Conservation (phyloP, 768 basidiomycete species). For the Hypsizygus marmoreus region DNA sequence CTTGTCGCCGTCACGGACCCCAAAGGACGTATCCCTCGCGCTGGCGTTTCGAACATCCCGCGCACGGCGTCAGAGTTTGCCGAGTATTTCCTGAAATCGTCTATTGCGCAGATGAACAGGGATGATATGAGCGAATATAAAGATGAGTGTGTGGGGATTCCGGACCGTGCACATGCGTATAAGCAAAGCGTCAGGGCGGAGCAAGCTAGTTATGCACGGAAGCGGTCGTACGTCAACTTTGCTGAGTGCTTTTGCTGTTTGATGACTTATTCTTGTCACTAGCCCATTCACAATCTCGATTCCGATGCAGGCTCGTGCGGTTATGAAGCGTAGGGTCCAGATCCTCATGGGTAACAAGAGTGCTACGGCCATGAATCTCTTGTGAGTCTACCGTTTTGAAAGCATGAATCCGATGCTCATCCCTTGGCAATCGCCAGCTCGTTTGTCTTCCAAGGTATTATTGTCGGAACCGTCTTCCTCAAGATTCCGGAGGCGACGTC, state of each 20-base stretch:
- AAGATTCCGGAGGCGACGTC: constrained; percentile 53
- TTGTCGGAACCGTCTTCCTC: constrained; percentile 69
- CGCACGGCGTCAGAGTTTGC: constrained; percentile 51
- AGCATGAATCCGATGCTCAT: too few species aligned
- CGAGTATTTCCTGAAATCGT: constrained; percentile 33
- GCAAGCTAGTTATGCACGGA: constrained; percentile 47
- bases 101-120: constrained; percentile 36
- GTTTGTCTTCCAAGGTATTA: constrained; percentile 51
- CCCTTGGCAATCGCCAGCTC: constrained; percentile 36
- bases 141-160: constrained; percentile 42
- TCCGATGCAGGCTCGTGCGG: constrained; percentile 37
- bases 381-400: constrained; percentile 23
- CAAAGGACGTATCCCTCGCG: constrained; percentile 46
- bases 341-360: constrained; percentile 35
- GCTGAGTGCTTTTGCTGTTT: too few species aligned
- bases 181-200: constrained; percentile 49
- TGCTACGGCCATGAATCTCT: constrained; percentile 28
- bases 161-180: constrained; percentile 42
- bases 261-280: background rate
- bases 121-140: constrained; percentile 53
- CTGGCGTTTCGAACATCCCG: constrained; percentile 34
- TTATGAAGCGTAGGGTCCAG: constrained; percentile 41
- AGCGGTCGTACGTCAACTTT: too few species aligned
- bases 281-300: constrained; percentile 40
- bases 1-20: constrained; percentile 65